Conservation (phyloP, 192 early-diverging fungal genomes). For the Funneliformis geosporum region DNA sequence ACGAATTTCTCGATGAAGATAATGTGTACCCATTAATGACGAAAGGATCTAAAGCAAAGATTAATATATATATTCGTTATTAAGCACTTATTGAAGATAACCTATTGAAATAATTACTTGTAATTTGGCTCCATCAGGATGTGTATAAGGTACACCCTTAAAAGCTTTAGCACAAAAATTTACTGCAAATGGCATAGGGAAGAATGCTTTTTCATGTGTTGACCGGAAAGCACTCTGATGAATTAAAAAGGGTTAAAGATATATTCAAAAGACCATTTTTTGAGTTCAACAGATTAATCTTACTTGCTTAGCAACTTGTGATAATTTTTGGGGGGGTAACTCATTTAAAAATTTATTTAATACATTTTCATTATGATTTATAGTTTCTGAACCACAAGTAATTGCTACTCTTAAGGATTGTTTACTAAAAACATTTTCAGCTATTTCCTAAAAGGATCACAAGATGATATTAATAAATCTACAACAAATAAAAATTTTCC, state of each 20-base stretch:
- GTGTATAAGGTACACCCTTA: constrained; percentile 82
- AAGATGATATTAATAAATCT: not conserved
- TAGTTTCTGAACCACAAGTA: constrained; percentile 55
- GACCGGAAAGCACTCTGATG: constrained; percentile 50
- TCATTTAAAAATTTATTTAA: constrained; percentile 47
- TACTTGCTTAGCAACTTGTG: constrained; percentile 7
- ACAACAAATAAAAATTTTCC: not conserved
- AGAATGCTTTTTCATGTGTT: constrained; percentile 66
- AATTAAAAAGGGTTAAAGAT: not conserved
- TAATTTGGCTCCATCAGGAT: constrained; percentile 76
- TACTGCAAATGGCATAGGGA: constrained; percentile 81
- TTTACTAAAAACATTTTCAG: constrained; percentile 46
- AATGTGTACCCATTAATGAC: constrained; percentile 82
- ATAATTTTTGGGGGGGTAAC: constrained; percentile 31
- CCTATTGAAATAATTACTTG: constrained; percentile 47
- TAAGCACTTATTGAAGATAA: not conserved
- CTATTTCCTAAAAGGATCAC: constrained; percentile 3
- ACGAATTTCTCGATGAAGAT: constrained; percentile 94
- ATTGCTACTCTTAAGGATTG: constrained; percentile 50
- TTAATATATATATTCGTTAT: not conserved
- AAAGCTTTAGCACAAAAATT: constrained; percentile 80
- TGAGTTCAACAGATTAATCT: constrained; percentile 1
- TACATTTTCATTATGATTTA: constrained; percentile 47
- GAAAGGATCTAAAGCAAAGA: constrained; percentile 57
- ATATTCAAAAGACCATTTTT: not conserved